Evolutionary conservation across 306 rosid genomes (phyloP), one percentile per base, ranked within the genome.

Genomic region (Lotus japonicus): DNA sequence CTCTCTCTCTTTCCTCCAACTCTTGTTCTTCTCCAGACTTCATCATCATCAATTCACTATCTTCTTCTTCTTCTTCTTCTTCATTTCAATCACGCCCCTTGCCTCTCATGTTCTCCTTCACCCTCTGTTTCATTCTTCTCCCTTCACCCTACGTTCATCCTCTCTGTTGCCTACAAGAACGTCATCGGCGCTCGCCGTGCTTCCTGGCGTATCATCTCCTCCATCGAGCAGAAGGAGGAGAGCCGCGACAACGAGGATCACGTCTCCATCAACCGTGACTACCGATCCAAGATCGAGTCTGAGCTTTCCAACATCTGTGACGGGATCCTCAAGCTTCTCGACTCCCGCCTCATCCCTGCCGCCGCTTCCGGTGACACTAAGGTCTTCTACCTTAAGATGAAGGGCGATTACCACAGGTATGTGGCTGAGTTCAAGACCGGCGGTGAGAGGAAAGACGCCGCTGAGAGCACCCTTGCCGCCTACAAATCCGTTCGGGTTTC

Each of bases 171-270:
- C 4, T 94, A 95, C 84, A 90, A 95, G 82, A 95, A 95, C 88
- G 97, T 95, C 58, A 95, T 95, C 82, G 96, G 97, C 0, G 99
- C 99, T 0, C 77, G 99, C 8, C 86, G 97, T 0, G 99, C 99
- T 19, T 87, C 95, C 18, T 95, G 99, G 99, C 86, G 99, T 5
- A 95, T 95, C 60, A 95, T 95, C 49, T 95, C 99, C 58, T 94
- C 99, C 18, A 94, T 94, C 68, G 99, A 94, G 80, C 99, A 94
- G 82, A 94, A 90, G 89, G 99, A 95, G 83, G 99, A 95, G 87
- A 95, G 99, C 84, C 84, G 92, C 9, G 99, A 97, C 23, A 95
- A 95, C 84, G 97, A 88, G 56, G 97, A 95, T 58, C 97, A 90
- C 50, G 99, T 94, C 13, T 4, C 92, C 10, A 43, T 80, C 71